These are phyloP conservation scores for Populus tremula DNA, from an alignment of 345 rosid genomes.

Conservation along the genomic window DNA sequence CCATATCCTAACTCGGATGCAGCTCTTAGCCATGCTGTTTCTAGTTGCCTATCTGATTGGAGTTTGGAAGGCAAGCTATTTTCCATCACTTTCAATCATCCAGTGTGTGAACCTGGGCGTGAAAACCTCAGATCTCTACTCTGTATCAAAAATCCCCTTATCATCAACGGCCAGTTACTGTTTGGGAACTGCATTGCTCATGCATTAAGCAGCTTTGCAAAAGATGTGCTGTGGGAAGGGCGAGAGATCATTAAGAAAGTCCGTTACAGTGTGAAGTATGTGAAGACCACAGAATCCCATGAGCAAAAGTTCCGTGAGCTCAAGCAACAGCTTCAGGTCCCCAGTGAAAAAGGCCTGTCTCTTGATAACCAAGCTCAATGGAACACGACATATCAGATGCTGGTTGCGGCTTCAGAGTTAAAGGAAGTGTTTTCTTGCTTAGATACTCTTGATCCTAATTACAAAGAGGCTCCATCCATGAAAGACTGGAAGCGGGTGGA, in stretches of 20 bases:
- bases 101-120: constrained; percentile 43
- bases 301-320: constrained; percentile 87
- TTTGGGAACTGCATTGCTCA: constrained; percentile 65
- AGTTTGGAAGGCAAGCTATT: constrained; percentile 74
- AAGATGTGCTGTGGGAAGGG: constrained; percentile 55
- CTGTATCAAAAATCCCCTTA: constrained; percentile 59
- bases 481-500: constrained; percentile 76
- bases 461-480: constrained; percentile 63
- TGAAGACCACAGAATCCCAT: constrained; percentile 75
- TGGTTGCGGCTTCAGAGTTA: constrained; percentile 73
- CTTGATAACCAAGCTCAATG: constrained; percentile 76
- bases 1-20: constrained; percentile 65
- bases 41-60: constrained; percentile 84
- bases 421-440: constrained; percentile 89
- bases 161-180: constrained; percentile 77
- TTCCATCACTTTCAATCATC: constrained; percentile 63
- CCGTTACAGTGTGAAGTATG: constrained; percentile 75
- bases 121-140: constrained; percentile 67
- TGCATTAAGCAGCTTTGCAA: constrained; percentile 54
- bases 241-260: constrained; percentile 61
- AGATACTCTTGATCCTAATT: constrained; percentile 77
- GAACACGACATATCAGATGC: constrained; percentile 84
- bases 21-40: constrained; percentile 73
- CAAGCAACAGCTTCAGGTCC: constrained; percentile 85
- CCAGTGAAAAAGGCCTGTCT: constrained; percentile 57